Evolutionary conservation across 768 basidiomycete species (phyloP), one percentile per base, ranked within the genome.

Genomic region (Auricularia cornea): DNA sequence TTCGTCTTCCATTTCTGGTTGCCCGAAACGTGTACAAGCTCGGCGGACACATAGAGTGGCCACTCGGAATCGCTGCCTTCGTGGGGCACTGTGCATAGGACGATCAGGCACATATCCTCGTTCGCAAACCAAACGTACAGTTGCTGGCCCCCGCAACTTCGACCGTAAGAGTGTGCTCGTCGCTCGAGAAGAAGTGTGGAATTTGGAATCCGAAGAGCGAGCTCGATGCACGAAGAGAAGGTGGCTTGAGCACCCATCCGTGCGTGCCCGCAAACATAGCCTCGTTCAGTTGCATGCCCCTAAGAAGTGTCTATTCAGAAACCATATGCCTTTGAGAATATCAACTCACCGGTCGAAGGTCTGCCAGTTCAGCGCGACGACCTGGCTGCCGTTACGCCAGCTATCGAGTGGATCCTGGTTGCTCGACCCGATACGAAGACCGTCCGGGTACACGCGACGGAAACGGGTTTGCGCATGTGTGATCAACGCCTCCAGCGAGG

Each of bases 291-390:
- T 84, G 66, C n/a, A 63, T 60, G 60, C 67, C 65, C 33, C 65
- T 57, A 30, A 64, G 18, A 32, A 54, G 40, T 59, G 61, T 48
- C n/a, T n/a, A n/a, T 23, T 59, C 35, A 59, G 56, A 8, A 62
- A 6, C n/a, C n/a, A n/a, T n/a, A n/a, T n/a, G n/a, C n/a, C 28
- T 32, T 31, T 62, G 28, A 57, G 54, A 52, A 23, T 23, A 18
- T 10, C 14, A 26, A 32, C 54, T 1, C 81, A 80, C 1, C 66
- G 68, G 67, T 86, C 84, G 66, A 80, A 84, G n/a, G 74, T 75
- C 71, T 87, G 85, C 85, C 85, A 86, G 66, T 87, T 86, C 51
- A 87, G 71, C 40, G 80, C 79, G 1, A 79, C 80, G 11, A 87
- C 75, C 60, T 87, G 86, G 3, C 83, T 80, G 2, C 86, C 86